Percentiles rank a stretch among this genome's conserved stretches.
These are phyloP conservation scores for Pezicula carpinea DNA, from an alignment of 2,329 filamentous ascomycete genomes.

Conservation along the genomic window DNA sequence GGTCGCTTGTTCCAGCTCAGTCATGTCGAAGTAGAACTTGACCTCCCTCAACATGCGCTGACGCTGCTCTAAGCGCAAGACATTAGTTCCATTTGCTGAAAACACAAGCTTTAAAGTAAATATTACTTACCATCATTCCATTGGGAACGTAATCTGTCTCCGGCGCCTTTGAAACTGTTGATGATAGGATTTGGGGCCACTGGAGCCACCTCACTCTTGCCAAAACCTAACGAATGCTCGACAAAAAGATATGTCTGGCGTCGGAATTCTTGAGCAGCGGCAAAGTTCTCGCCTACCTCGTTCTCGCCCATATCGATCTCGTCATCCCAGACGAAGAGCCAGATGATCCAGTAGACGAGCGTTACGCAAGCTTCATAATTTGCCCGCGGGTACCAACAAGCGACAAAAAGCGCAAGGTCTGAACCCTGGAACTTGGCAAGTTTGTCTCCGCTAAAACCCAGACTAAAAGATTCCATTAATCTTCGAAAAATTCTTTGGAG, in stretches of 20 bases:
- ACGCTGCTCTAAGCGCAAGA: constrained; percentile 6
- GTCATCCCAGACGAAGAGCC: constrained; percentile 25
- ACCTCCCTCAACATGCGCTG: constrained; percentile 17
- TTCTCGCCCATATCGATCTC: constrained; percentile 20
- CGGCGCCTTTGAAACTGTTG: constrained; percentile 18
- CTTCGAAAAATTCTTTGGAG: too few species aligned
- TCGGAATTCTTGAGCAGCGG: constrained; percentile 14
- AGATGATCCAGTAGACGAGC: constrained; percentile 18
- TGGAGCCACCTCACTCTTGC: background rate
- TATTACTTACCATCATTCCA: constrained; percentile 12
- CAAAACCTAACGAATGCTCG: constrained; percentile 5
- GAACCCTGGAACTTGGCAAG: constrained; percentile 13
- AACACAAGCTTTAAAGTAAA: too few species aligned
- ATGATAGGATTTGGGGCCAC: constrained; percentile 9
- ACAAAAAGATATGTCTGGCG: constrained; percentile 11
- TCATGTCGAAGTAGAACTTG: constrained; percentile 14
- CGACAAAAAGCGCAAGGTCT: constrained; percentile 20
- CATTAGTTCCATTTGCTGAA: background rate
- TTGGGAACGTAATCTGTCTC: constrained; percentile 10
- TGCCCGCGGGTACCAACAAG: constrained; percentile 22
- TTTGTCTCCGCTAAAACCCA: constrained; percentile 4
- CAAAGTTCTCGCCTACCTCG: constrained; percentile 12
- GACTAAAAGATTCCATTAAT: too few species aligned
- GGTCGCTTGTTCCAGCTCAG: constrained; percentile 16
- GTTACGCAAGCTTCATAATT: constrained; percentile 13